Evolutionary conservation across 805 yeast genomes (phyloP), one percentile per base, ranked within the genome.

Genomic region (Cyberlindnera sargentensis): DNA sequence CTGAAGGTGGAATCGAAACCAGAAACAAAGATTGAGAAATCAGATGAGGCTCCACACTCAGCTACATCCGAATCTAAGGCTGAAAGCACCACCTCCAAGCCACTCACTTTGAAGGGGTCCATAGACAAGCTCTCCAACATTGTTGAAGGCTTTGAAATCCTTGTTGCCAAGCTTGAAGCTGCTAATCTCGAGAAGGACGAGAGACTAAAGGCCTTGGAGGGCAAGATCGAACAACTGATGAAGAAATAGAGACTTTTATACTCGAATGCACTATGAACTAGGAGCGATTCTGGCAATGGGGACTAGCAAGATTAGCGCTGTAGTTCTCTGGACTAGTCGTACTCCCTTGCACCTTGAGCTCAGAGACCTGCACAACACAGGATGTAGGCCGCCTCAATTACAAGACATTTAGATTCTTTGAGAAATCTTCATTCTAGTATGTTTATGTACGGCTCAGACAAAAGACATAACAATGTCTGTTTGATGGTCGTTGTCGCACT

Each of bases 101-200:
- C 85, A 20, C 72, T 84, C 30, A 84, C 89, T 1, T 68, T 85
- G 47, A 82, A 82, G 55, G 82, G 77, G 8, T 78, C 88, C 1
- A 81, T 84, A 30, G 91, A 82, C 50, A 81, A 75, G 49, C 67
- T 85, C 43, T 77, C 84, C 5, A 46, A 65, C 3, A 62, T 85
- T 31, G 88, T 82, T 23, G 65, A 67, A 3, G 66, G 71, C 28
- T 68, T 85, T 38, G 89, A 84, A 58, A 43, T 64, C 0, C 76
- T 80, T 36, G 73, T 85, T 37, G 55, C 67, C 8, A 70, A 63
- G 43, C 67, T 85, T 45, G 66, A 72, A 7, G 66, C 69, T 15
- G 68, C 81, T 4, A 81, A 77, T 43, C 49, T 71, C n/a, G 82
- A 76, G 31, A 84, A 83, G 57, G 91, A 84, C 56, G 79, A 68